Evolutionary conservation across 2,329 filamentous ascomycete species (phyloP).

Genomic region (Clonostachys solani): DNA sequence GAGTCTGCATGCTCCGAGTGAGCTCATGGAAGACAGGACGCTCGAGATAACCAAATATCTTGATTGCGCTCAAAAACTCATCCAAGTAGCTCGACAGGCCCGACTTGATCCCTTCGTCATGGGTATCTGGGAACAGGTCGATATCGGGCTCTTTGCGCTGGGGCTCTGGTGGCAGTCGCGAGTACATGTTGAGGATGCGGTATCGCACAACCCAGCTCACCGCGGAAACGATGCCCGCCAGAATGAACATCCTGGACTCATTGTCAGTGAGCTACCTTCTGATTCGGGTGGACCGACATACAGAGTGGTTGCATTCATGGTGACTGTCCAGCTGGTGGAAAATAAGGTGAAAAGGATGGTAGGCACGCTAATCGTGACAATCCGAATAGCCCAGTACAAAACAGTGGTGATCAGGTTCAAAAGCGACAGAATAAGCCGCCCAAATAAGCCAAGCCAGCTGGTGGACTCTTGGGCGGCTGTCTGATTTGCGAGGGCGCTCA

Average conservation of each 20-base stretch:
- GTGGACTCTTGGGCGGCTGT: constrained; percentile 29
- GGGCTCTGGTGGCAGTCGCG: constrained; percentile 86
- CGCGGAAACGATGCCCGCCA: constrained; percentile 73
- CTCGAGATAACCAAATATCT: constrained; percentile 96
- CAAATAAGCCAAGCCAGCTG: constrained; percentile 56
- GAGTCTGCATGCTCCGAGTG: constrained; percentile 95
- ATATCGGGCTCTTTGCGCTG: constrained; percentile 94
- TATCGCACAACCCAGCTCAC: constrained; percentile 93
- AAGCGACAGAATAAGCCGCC: constrained; percentile 47
- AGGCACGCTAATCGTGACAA: constrained; percentile 84
- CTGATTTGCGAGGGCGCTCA: constrained; percentile 27
- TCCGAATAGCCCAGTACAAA: constrained; percentile 76
- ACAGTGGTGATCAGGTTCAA: constrained; percentile 53
- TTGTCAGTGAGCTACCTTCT: constrained; percentile 11
- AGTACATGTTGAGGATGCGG: constrained; percentile 95
- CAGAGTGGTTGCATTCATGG: constrained; percentile 97
- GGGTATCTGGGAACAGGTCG: constrained; percentile 89
- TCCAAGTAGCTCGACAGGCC: constrained; percentile 95
- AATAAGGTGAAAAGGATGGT: constrained; percentile 86
- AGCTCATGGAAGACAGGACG: constrained; percentile 96
- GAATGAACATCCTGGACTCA: constrained; percentile 63
- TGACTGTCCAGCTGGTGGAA: constrained; percentile 91
- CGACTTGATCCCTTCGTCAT: constrained; percentile 84
- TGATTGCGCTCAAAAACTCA: constrained; percentile 97
- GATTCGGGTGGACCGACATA: constrained; percentile 36